Evolutionary conservation across 1,139 yeast species (phyloP), one percentile per base, ranked within the genome.

Genomic region (Hyphopichia burtonii): DNA sequence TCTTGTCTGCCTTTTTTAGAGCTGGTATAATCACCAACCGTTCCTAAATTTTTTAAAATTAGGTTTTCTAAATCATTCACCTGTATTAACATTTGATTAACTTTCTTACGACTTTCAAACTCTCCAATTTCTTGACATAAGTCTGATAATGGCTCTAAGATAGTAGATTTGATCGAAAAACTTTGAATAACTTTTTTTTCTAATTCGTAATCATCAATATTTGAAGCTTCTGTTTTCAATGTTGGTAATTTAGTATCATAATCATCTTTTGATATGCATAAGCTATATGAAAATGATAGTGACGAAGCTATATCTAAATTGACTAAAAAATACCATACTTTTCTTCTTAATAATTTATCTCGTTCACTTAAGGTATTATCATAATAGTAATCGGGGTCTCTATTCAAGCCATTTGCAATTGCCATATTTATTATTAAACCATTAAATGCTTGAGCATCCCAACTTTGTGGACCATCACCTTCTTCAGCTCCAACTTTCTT

Each of bases 371-470:
- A 42, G 6, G 55, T 44, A 19, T 49, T 45, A 20, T 60, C 68
- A 15, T 61, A 65, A 30, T 63, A 65, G 27, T 51, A 65, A 22
- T 53, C 58, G 3, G 78, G 82, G 46, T 80, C 84, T 38, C 82
- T 60, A 55, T 80, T 75, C 23, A 81, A 51, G 0, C 84, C 83
- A 37, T 78, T 59, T 0, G 78, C 65, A 36, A 66, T 64, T 0
- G 78, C 83, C 63, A 73, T 67, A 45, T 75, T 78, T 1, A 77
- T 55, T 37, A 80, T 52, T 48, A 74, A 57, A 2, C 79, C 77
- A 12, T 68, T 61, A 43, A 67, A 66, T 0, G 70, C 65, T 41
- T 69, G 74, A 0, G 72, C 56, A 43, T 71, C 78, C 43, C 52
- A 34, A 53, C 52, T 41, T 40, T 41, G 36, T 44, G 50, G 22